Base-by-base conservation (phyloP, 345 rosid species). In the Euphorbia tirucalli region DNA sequence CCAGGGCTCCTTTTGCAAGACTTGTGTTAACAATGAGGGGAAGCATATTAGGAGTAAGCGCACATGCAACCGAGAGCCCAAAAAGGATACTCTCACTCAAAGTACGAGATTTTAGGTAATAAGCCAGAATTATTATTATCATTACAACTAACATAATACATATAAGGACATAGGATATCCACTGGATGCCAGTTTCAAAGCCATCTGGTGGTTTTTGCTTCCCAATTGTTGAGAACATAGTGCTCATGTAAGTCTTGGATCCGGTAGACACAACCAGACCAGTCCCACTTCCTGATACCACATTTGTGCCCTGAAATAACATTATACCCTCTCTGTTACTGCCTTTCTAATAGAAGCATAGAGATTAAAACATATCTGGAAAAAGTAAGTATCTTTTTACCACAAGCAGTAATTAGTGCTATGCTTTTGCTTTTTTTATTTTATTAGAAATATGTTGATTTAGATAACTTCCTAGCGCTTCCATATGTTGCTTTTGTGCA, bases 21-120 rank as follows among this genome's bases (percentile, higher is more conserved):
- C 91, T 84, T 41, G 90, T 85, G 79, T 87, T 85, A 31, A 83
- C 88, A 43, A 89, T 82, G 44, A 89, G 87, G 58, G 91, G 94
- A 79, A 89, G 90, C 91, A 89, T 89, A 71, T 89, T 90, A 59
- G 94, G 94, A 52, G 94, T 89, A 21, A 89, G 88, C 0, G 90
- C 91, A 61, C 91, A 87, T 0, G 91, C 91, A 57, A 89, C 91
- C 0, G 93, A 89, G 56, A 83, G 79, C 32, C 88, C 91, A 15
- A 89, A 89, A 75, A 89, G 79, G 63, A 83, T 18, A 68, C 91
- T 87, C 52, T 81, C 87, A 52, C 85, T 84, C 75, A 78, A 50
- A 58, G 43, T 0, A 24, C 55, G 11, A 37, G 88, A 83, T 25
- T 82, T 74, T 13, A 69, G 25, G 73, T 83, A 83, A 74, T 74